These are phyloP conservation scores for Ganoderma leucocontextum DNA, from an alignment of 1,284 basidiomycete species.

Conservation along the genomic window DNA sequence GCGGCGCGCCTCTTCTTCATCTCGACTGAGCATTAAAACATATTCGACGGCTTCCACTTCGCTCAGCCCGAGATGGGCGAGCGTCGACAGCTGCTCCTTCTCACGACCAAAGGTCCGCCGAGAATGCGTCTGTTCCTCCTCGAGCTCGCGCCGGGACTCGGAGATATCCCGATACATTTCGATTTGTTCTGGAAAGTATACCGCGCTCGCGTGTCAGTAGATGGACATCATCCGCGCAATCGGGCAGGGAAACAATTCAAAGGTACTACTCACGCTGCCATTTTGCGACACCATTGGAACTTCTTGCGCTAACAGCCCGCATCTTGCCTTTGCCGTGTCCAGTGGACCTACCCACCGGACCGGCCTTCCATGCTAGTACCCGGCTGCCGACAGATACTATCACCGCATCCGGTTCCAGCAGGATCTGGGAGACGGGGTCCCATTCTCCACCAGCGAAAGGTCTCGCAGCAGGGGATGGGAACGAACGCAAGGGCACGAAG, in stretches of 20 bases:
- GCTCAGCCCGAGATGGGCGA: slow-evolving; percentile 74
- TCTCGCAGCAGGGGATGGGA: slow-evolving; percentile 56
- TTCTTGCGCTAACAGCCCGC: slow-evolving; percentile 42
- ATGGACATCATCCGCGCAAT: neutral
- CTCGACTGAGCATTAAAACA: slow-evolving; percentile 85
- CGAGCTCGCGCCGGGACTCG: slow-evolving; percentile 64
- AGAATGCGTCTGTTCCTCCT: slow-evolving; percentile 52
- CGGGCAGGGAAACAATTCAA: slow-evolving; percentile 2
- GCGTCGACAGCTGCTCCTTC: slow-evolving; percentile 61
- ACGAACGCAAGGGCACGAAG: slow-evolving; percentile 60
- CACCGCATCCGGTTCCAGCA: slow-evolving; percentile 69
- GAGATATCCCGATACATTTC: slow-evolving; percentile 73
- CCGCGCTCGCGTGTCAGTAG: slow-evolving; percentile 1
- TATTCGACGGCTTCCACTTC: slow-evolving; percentile 86
- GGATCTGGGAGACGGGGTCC: slow-evolving; percentile 66
- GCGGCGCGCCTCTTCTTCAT: slow-evolving; percentile 62
- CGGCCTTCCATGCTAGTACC: slow-evolving; percentile 77
- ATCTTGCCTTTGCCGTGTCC: slow-evolving; percentile 43
- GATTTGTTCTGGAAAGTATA: slow-evolving; percentile 56
- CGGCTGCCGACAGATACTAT: slow-evolving; percentile 70
- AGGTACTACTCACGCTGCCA: slow-evolving; percentile 56
- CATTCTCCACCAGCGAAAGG: slow-evolving; percentile 47
- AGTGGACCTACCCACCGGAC: slow-evolving; percentile 47
- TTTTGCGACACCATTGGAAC: slow-evolving; percentile 49
- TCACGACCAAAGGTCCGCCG: slow-evolving; percentile 55